Evolutionary conservation across 2,329 filamentous ascomycete genomes (phyloP).

Genomic region (Trichoderma gracile): DNA sequence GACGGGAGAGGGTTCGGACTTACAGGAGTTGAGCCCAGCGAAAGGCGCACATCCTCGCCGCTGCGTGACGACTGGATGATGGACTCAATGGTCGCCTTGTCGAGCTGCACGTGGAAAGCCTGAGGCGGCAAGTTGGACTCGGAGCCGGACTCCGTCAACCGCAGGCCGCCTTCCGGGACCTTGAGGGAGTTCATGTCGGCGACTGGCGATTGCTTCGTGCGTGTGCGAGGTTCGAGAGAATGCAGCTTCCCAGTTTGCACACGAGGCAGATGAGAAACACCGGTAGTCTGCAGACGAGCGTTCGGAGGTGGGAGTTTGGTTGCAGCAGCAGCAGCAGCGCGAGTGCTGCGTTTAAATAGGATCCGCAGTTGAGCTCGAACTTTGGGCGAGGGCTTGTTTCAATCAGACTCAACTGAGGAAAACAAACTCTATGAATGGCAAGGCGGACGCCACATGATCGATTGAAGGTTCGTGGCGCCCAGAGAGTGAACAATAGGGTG

Average conservation of each 20-base stretch:
- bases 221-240: conserved; percentile 1
- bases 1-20: conserved; percentile 37
- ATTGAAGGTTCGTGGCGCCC: conserved; percentile 15
- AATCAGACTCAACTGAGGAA: conserved; percentile 23
- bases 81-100: conserved; percentile 59
- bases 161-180: conserved; percentile 59
- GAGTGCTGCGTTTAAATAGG: background rate
- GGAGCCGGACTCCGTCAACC: conserved; percentile 53
- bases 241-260: conserved; percentile 11
- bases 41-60: conserved; percentile 58
- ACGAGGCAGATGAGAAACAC: conserved; percentile 1
- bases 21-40: conserved; percentile 61
- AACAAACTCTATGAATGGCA: conserved; percentile 23
- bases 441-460: conserved; percentile 28
- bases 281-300: conserved; percentile 3
- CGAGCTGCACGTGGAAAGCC: conserved; percentile 60
- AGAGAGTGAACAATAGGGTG: background rate
- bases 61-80: conserved; percentile 62
- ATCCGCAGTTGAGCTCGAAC: conserved; percentile 4
- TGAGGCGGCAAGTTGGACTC: conserved; percentile 50
- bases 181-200: conserved; percentile 53
- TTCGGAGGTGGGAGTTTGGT: background rate
- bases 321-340: background rate
- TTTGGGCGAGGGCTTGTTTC: conserved; percentile 12
- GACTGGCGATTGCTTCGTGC: background rate